Conservation (phyloP, 2,329 filamentous ascomycete genomes). For the Dothistroma septosporum region DNA sequence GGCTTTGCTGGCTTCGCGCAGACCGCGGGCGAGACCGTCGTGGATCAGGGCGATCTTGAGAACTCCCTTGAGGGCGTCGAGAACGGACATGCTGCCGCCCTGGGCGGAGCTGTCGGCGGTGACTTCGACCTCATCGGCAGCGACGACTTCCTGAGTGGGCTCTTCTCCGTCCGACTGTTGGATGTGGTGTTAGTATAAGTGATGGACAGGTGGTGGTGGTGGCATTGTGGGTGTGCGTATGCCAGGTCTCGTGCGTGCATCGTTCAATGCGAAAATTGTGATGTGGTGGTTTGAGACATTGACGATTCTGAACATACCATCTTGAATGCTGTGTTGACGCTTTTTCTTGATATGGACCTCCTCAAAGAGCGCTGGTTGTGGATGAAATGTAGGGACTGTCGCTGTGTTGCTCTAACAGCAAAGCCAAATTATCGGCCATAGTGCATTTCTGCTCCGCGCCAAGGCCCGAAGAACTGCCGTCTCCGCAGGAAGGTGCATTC, state of each 20-base stretch:
- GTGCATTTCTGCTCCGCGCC: neutral
- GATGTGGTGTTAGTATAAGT: constrained; percentile 15
- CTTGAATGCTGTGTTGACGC: constrained; percentile 26
- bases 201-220: neutral
- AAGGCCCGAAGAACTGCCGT: neutral
- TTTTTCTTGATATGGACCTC: constrained; percentile 25
- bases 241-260: constrained; percentile 3
- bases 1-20: constrained; percentile 97
- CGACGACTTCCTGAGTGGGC: constrained; percentile 70
- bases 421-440: neutral
- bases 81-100: constrained; percentile 86
- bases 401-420: neutral
- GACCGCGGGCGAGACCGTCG: constrained; percentile 96
- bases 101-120: constrained; percentile 74
- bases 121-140: constrained; percentile 88
- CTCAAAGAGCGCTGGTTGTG: constrained; percentile 25
- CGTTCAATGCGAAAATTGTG: neutral
- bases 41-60: constrained; percentile 98
- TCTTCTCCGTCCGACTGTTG: constrained; percentile 99
- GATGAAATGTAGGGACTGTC: neutral
- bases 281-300: neutral
- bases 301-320: constrained; percentile 22
- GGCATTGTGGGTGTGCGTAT: neutral
- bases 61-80: constrained; percentile 98
- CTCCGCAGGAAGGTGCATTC: neutral